Base-by-base conservation (phyloP, 2,329 filamentous ascomycete genomes). In the Calonectria fujianensis region DNA sequence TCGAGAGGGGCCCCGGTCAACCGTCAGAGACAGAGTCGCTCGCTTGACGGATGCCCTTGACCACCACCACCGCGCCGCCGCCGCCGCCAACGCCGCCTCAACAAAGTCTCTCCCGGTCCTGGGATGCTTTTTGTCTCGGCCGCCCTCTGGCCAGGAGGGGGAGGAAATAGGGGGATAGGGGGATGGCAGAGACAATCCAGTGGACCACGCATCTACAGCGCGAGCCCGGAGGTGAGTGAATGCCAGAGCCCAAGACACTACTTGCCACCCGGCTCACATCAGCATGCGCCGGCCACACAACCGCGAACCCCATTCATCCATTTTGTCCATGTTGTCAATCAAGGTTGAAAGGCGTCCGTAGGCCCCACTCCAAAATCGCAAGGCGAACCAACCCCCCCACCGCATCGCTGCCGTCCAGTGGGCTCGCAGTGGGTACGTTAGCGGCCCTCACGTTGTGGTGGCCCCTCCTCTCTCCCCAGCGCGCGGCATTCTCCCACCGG, bases 311-410 rank as follows among this genome's bases (percentile, higher is more conserved):
- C 24, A 63, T 63, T 27, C 52, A 57, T 57, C 52, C 29, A 57
- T 57, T 24, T 48, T 45, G 54, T 63, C 52, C 35, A 31, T 39
- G 70, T 52, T 39, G 48, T 54, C 54, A 64, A 51, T 52, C 73
- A 69, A 63, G 66, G 63, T 75, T 73, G 76, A 68, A 63, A 80
- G 74, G 72, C 76, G 69, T 66, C 70, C 61, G 41, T 18, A 48
- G 31, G 54, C 67, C 66, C 72, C 52, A 50, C 50, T 57, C 35
- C 59, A 74, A 69, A 70, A 78, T 59, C 67, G 64, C 76, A 81
- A 74, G 79, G 79, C 79, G 78, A 79, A 81, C 77, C 54, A 74
- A 69, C 69, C 73, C 74, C 76, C 70, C 78, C 77, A 76, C 75
- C 70, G 51, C 68, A 77, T 79, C 77, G 76, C 66, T 70, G 74